Conservation (phyloP, 164 flowering plant species). For the Stephania cephalantha region DNA sequence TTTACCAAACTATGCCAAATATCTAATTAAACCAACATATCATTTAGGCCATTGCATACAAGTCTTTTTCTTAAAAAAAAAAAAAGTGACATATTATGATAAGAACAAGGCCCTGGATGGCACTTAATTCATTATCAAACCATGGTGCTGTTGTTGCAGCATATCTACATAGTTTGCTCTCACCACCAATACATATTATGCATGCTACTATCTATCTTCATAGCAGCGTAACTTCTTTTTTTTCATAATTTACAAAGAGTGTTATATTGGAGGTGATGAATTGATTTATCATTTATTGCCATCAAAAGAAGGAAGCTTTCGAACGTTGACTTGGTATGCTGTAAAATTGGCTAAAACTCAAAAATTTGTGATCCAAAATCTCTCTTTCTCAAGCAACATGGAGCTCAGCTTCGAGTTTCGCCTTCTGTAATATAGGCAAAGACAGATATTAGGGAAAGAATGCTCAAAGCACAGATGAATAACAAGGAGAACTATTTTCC, state of each 20-base stretch:
- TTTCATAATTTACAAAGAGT: not conserved
- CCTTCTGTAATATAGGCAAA: constrained; percentile 9
- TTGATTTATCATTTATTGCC: not conserved
- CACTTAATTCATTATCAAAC: no score
- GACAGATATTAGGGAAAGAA: not conserved
- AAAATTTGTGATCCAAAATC: not conserved
- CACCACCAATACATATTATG: no score
- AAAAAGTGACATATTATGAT: no score
- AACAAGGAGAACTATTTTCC: constrained; percentile 10
- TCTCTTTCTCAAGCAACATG: not conserved
- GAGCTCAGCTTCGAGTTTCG: constrained; percentile 1
- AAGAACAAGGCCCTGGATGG: no score
- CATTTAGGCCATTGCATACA: no score
- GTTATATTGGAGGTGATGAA: not conserved
- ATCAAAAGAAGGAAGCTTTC: not conserved
- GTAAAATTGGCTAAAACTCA: not conserved
- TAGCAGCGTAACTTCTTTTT: not conserved
- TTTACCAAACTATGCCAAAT: no score
- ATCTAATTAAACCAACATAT: no score
- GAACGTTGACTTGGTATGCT: not conserved
- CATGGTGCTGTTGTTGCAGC: no score
- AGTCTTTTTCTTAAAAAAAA: no score
- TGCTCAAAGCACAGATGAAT: not conserved
- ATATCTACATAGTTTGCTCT: no score
- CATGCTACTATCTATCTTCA: no score